Conservation (phyloP, 2,329 filamentous ascomycete genomes). For the Pleurostoma richardsiae region DNA sequence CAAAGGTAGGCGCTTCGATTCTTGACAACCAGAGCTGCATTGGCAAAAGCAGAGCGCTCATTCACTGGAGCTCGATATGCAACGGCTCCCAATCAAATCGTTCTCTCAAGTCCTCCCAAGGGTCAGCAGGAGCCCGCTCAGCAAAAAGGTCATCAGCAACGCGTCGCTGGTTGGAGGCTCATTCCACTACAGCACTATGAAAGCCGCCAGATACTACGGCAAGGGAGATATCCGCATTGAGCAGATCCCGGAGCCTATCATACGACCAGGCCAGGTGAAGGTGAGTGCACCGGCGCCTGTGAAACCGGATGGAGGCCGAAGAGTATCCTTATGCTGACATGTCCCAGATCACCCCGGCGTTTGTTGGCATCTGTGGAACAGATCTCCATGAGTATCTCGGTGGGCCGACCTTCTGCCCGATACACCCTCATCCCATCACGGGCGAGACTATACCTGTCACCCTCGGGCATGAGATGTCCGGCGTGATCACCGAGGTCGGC, state of each 20-base stretch:
- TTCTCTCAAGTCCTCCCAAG: too few species aligned
- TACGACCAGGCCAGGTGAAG: slow-evolving; percentile 3
- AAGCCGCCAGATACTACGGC: slow-evolving; percentile 9
- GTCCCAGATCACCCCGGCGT: slow-evolving; percentile 19
- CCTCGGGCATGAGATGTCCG: slow-evolving; percentile 60
- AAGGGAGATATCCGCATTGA: slow-evolving; percentile 9
- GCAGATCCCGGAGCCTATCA: slow-evolving; percentile 4
- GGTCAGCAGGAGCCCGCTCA: too few species aligned
- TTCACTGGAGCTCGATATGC: too few species aligned
- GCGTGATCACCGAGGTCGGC: slow-evolving; percentile 52
- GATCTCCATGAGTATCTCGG: slow-evolving; percentile 25
- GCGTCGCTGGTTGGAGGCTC: neutral
- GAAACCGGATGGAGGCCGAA: too few species aligned
- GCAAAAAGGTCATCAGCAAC: neutral
- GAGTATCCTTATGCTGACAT: too few species aligned
- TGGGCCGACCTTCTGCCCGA: slow-evolving; percentile 21
- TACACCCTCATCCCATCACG: slow-evolving; percentile 37
- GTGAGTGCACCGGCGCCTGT: slow-evolving; percentile 1
- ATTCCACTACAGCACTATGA: slow-evolving; percentile 3
- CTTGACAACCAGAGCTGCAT: too few species aligned
- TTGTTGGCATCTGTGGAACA: slow-evolving; percentile 26
- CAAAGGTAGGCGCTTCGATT: too few species aligned
- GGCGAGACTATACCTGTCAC: slow-evolving; percentile 50
- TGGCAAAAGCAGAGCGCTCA: too few species aligned
- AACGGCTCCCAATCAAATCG: too few species aligned